Conservation (phyloP, 768 basidiomycete species). For the Podaxis pistillaris region DNA sequence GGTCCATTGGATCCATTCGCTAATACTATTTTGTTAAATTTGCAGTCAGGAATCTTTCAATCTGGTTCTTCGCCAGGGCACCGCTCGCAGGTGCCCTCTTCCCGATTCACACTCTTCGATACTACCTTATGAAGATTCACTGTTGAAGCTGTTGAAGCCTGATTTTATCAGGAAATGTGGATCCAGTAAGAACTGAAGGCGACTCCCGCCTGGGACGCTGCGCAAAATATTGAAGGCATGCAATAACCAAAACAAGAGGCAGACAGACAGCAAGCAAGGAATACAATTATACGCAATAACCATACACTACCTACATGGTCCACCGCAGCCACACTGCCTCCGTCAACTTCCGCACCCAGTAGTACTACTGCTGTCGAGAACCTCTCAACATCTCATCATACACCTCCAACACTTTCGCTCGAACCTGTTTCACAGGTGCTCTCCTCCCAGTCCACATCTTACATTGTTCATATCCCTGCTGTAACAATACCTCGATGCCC, state of each 20-base stretch:
- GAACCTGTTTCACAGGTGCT: slow-evolving; percentile 41
- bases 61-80: too few relatives aligned
- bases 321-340: not conserved
- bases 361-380: not conserved
- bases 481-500: slow-evolving; percentile 67
- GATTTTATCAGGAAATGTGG: too few relatives aligned
- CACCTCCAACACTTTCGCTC: slow-evolving; percentile 41
- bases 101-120: too few relatives aligned
- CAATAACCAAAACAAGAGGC: too few relatives aligned
- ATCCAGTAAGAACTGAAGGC: too few relatives aligned
- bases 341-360: not conserved
- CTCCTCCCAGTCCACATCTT: slow-evolving; percentile 57
- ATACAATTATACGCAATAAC: not conserved
- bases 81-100: too few relatives aligned
- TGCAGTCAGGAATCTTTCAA: too few relatives aligned
- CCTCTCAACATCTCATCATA: slow-evolving; percentile 29
- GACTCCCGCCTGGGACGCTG: too few relatives aligned
- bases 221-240: too few relatives aligned
- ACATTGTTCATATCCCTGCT: slow-evolving; percentile 68
- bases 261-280: not conserved
- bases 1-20: not conserved
- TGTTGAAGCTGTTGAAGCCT: too few relatives aligned
- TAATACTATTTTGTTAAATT: not conserved
- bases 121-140: too few relatives aligned
- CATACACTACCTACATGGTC: not conserved